Percentiles rank a stretch among this genome's conserved stretches.
These are phyloP conservation scores for Blastobotrys arbuscula DNA, from an alignment of 1,139 yeast genomes.

Conservation along the genomic window DNA sequence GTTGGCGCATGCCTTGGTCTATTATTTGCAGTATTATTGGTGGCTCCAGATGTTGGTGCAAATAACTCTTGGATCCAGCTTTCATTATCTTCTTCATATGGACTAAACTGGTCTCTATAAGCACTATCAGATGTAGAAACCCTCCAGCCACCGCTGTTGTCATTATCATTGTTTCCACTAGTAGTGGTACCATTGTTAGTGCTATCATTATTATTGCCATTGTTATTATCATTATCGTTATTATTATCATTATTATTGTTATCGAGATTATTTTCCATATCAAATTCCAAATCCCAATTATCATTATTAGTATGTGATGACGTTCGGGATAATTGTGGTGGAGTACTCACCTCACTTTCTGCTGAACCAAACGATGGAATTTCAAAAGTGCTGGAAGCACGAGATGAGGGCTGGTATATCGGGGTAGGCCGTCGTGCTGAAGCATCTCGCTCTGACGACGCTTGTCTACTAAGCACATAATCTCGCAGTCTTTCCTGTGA, in stretches of 20 bases:
- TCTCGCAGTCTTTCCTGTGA: too few species aligned
- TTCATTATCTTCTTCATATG: not conserved
- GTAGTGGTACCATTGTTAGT: not conserved
- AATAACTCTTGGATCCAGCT: not conserved
- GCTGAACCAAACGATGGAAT: too few species aligned
- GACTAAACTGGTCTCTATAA: not conserved
- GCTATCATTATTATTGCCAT: not conserved
- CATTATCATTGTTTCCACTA: not conserved
- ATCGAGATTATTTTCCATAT: not conserved
- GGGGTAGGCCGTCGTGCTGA: too few species aligned
- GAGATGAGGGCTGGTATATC: too few species aligned
- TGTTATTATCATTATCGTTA: not conserved
- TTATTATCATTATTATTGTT: not conserved
- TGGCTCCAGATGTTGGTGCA: not conserved
- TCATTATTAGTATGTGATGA: not conserved
- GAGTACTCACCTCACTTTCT: not conserved
- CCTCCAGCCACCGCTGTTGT: not conserved
- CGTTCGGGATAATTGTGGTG: not conserved
- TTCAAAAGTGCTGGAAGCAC: too few species aligned
- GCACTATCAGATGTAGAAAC: not conserved
- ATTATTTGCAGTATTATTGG: not conserved
- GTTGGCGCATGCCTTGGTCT: slow-evolving; percentile 3
- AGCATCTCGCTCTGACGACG: too few species aligned
- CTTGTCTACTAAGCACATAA: too few species aligned
- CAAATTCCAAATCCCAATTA: not conserved